Percentiles rank a stretch among this genome's conserved stretches.
phyloP scores from a whole-genome alignment of 2,329 filamentous ascomycete species.

The Colletotrichum sp. region DNA sequence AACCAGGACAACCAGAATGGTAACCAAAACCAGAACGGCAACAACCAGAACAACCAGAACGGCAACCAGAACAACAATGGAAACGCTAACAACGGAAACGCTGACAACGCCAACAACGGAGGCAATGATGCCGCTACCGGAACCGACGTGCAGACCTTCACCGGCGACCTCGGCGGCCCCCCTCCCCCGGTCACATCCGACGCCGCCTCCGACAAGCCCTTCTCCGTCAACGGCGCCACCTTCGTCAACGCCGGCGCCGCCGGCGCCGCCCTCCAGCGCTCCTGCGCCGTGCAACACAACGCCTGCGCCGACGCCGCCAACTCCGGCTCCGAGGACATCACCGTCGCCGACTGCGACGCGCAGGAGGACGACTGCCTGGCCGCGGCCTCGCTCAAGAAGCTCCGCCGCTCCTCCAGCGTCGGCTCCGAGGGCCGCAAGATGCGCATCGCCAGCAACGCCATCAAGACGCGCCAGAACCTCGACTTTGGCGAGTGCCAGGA shows the following conservation, averaged over 20 bases:
- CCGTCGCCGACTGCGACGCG: slow-evolving; percentile 44
- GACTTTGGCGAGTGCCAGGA: slow-evolving; percentile 52
- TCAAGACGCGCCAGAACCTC: slow-evolving; percentile 22
- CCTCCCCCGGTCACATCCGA: slow-evolving; percentile 45
- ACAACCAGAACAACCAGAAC: neutral
- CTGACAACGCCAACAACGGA: neutral
- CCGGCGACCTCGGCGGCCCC: slow-evolving; percentile 46
- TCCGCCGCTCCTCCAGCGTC: slow-evolving; percentile 12
- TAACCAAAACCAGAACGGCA: neutral
- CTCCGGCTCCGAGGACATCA: slow-evolving; percentile 40
- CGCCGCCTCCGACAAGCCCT: slow-evolving; percentile 40
- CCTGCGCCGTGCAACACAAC: slow-evolving; percentile 57
- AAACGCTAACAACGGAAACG: neutral
- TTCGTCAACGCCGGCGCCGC: slow-evolving; percentile 53
- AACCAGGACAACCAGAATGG: neutral
- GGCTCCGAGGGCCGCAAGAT: slow-evolving; percentile 8
- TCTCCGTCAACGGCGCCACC: slow-evolving; percentile 59
- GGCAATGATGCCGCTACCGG: slow-evolving; percentile 13
- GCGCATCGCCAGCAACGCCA: slow-evolving; percentile 22
- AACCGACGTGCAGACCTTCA: slow-evolving; percentile 50
- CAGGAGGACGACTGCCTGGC: slow-evolving; percentile 45
- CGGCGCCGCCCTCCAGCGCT: slow-evolving; percentile 51
- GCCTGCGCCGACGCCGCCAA: slow-evolving; percentile 55
- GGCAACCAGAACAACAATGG: neutral
- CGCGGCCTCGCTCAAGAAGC: slow-evolving; percentile 18